phyloP scores from a whole-genome alignment of 192 early-diverging fungal species.

The Coemansia guatemalensis region DNA sequence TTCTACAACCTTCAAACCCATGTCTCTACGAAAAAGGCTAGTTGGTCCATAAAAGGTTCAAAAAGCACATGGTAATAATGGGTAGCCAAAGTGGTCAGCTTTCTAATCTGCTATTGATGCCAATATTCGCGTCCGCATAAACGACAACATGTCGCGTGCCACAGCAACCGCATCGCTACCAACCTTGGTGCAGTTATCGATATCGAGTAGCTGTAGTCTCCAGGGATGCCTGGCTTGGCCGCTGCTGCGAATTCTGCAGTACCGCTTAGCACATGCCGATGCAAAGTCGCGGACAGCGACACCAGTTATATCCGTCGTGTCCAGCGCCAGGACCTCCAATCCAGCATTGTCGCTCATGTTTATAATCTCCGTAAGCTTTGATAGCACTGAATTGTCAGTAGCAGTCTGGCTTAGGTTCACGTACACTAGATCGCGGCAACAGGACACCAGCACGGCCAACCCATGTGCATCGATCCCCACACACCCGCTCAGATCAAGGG shows the following conservation, averaged over 20 bases:
- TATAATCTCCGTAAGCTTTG: constrained; percentile 11
- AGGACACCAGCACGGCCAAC: constrained; percentile 14
- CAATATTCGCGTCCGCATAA: constrained; percentile 24
- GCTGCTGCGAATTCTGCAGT: constrained; percentile 6
- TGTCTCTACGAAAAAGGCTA: too few relatives aligned
- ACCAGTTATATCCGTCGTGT: constrained; percentile 35
- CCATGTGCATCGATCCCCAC: constrained; percentile 16
- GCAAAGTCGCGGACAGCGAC: constrained; percentile 44
- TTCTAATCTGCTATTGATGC: constrained; percentile 12
- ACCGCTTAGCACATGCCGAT: constrained; percentile 27
- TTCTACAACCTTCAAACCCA: too few relatives aligned
- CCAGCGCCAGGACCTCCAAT: constrained; percentile 26
- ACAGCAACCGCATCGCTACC: constrained; percentile 42
- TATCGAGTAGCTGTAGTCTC: constrained; percentile 32
- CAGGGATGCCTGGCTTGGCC: constrained; percentile 7
- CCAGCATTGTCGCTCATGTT: constrained; percentile 5
- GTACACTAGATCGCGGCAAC: constrained; percentile 27
- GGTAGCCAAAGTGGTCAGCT: too few relatives aligned
- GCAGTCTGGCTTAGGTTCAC: constrained; percentile 36
- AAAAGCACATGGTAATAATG: too few relatives aligned
- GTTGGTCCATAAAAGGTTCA: too few relatives aligned
- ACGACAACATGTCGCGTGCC: constrained; percentile 29
- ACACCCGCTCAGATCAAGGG: constrained; percentile 42
- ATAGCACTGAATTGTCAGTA: constrained; percentile 32
- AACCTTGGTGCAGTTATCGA: constrained; percentile 34